These are phyloP conservation scores for Calonectria honghensis DNA, from an alignment of 2,329 filamentous ascomycete species.

Conservation along the genomic window DNA sequence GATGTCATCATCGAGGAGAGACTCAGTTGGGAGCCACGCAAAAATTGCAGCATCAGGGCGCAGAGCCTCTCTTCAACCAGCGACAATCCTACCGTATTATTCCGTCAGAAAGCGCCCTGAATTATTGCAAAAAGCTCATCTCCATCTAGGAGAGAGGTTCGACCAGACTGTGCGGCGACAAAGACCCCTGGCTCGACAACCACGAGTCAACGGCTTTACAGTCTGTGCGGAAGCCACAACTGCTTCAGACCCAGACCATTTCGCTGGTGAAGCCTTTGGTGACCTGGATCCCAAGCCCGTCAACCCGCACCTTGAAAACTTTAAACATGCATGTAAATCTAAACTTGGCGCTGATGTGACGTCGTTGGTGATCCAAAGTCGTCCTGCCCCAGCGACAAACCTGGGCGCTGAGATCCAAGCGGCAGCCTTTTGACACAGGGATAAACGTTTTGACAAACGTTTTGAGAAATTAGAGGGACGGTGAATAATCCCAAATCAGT, in stretches of 20 bases:
- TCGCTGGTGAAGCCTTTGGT: not conserved
- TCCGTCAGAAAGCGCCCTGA: no score
- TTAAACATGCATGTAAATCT: not conserved
- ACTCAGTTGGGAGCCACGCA: no score
- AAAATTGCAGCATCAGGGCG: not conserved
- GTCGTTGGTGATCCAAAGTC: not conserved
- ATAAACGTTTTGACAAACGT: no score
- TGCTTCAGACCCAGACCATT: not conserved
- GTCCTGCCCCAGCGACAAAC: not conserved
- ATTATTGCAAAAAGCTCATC: not conserved
- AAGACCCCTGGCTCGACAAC: not conserved
- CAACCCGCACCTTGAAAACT: not conserved
- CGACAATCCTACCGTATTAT: no score
- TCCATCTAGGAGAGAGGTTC: not conserved
- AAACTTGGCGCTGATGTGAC: not conserved
- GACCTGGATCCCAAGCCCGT: not conserved
- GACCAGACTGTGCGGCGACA: not conserved
- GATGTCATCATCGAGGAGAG: no score
- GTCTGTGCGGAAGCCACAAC: slow-evolving; percentile 3
- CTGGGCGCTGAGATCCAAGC: not conserved
- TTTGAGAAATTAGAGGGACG: not conserved
- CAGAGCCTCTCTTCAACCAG: not conserved
- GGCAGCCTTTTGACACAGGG: not conserved
- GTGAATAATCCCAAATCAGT: not conserved
- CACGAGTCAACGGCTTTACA: no score